Evolutionary conservation across 1,139 yeast genomes (phyloP).

Genomic region (Yamadazyma spencermartinsiae): DNA sequence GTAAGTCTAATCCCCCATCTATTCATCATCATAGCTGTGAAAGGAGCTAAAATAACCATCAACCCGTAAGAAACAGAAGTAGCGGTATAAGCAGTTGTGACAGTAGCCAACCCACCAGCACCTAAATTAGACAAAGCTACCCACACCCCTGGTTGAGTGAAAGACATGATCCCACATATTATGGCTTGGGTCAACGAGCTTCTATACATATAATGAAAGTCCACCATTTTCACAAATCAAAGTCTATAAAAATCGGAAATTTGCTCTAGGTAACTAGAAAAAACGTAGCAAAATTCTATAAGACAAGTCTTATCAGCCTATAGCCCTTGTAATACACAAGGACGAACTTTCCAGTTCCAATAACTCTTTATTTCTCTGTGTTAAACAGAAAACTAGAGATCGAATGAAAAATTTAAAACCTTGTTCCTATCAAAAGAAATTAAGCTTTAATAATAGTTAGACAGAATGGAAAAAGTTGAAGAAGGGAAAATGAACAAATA

Average conservation of each 20-base stretch:
- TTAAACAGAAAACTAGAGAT: too few relatives aligned
- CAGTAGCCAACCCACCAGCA: constrained; percentile 22
- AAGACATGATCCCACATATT: constrained; percentile 21
- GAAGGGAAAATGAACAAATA: not conserved
- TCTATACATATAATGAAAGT: constrained; percentile 2
- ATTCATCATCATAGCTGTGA: constrained; percentile 16
- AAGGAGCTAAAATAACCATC: constrained; percentile 20
- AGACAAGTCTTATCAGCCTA: too few relatives aligned
- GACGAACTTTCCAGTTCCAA: too few relatives aligned
- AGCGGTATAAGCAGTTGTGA: constrained; percentile 17
- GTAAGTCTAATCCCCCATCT: constrained; percentile 15
- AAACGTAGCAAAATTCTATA: too few relatives aligned
- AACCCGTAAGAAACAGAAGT: constrained; percentile 17
- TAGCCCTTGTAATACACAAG: too few relatives aligned
- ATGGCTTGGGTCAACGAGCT: constrained; percentile 18
- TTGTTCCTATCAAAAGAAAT: not conserved
- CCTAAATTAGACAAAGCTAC: constrained; percentile 20
- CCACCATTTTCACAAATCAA: constrained; percentile 3
- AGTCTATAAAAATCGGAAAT: too few relatives aligned
- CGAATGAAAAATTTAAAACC: too few relatives aligned
- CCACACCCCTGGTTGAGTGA: constrained; percentile 25
- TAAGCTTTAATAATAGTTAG: not conserved
- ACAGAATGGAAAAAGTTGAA: not conserved
- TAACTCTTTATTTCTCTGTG: too few relatives aligned
- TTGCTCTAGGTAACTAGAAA: too few relatives aligned